Evolutionary conservation across 2,329 filamentous ascomycete genomes (phyloP), one percentile per base, ranked within the genome.

Genomic region (Trichoderma sp.): DNA sequence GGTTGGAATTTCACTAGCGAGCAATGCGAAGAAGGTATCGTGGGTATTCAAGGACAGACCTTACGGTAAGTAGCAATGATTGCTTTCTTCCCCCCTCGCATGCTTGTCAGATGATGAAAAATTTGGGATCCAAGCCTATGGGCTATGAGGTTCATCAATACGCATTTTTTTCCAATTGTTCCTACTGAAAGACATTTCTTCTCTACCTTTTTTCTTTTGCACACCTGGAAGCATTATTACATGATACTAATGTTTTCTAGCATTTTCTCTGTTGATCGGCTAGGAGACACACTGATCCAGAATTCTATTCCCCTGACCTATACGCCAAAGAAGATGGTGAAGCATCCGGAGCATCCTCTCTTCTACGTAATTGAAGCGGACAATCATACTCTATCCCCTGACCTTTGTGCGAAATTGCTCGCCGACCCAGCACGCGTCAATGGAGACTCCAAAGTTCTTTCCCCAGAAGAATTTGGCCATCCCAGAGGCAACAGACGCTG

Each of bases 1-100:
- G 94, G 92, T 4, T 97, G 94, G 91, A 97, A 96, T 75, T 98
- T 99, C 77, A 95, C 92, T 79, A 97, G 94, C 76, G 93, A 97
- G 77, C 92, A 97, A 79, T 97, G 94, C 75, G 89, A 91, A 54
- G 92, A 97, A 80, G 94, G 94, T 68, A 95, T 97, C 85, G 95
- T 97, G 66, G 94, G 94, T 70, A 95, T 97, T 70, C 92, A 96
- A 81, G 93, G 90, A 59, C 91, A 95, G 79, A 96, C 93, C 77
- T 80, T 97, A 73, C 87, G 93, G 94, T 97, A 89, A 79, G 81
- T 81, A 68, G 32, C 58, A 11, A 66, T 70, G 63, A 66, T 54
- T 70, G 71, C 70, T 71, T 77, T 77, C 78, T 76, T 76, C 75
- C 5, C 30, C 32, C 10, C 32, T 77, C 72, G 76, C 78, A 43